phyloP scores from a whole-genome alignment of 768 basidiomycete genomes.

The Kwoniella botswanensis region DNA sequence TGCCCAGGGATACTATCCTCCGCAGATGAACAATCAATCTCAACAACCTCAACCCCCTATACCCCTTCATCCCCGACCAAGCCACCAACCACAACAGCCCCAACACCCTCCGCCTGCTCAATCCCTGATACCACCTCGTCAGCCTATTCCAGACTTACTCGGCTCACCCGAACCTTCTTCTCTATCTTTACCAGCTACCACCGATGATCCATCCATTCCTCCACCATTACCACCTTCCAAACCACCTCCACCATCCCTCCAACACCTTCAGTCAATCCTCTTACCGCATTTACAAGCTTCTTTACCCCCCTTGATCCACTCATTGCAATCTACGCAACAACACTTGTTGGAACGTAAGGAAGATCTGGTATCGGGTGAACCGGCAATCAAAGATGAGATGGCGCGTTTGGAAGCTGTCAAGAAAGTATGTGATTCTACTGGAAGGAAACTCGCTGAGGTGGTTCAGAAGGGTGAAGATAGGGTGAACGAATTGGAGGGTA shows the following conservation, averaged over 20 bases:
- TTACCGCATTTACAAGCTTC: constrained; percentile 76
- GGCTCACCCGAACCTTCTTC: constrained; percentile 65
- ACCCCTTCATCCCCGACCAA: constrained; percentile 62
- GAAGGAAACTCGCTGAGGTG: constrained; percentile 68
- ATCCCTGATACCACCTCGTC: constrained; percentile 61
- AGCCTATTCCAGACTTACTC: constrained; percentile 87
- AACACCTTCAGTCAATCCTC: constrained; percentile 63
- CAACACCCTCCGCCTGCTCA: constrained; percentile 22
- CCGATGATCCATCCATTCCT: constrained; percentile 6
- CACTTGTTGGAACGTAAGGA: constrained; percentile 74
- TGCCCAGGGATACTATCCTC: neutral
- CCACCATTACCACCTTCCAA: constrained; percentile 52
- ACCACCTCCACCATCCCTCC: constrained; percentile 53
- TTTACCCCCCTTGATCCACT: constrained; percentile 68
- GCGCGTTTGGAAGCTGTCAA: constrained; percentile 88
- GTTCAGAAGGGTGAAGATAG: constrained; percentile 74
- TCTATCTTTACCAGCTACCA: constrained; percentile 24
- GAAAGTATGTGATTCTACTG: constrained; percentile 83
- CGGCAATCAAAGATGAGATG: constrained; percentile 96
- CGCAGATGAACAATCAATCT: constrained; percentile 22
- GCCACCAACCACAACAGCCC: constrained; percentile 1
- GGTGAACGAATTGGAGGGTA: constrained; percentile 73
- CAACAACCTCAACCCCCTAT: constrained; percentile 59
- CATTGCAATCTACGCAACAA: constrained; percentile 63
- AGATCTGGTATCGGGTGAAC: constrained; percentile 85